Evolutionary conservation across 2,329 filamentous ascomycete genomes (phyloP).

Genomic region (Stagonosporopsis tanaceti): DNA sequence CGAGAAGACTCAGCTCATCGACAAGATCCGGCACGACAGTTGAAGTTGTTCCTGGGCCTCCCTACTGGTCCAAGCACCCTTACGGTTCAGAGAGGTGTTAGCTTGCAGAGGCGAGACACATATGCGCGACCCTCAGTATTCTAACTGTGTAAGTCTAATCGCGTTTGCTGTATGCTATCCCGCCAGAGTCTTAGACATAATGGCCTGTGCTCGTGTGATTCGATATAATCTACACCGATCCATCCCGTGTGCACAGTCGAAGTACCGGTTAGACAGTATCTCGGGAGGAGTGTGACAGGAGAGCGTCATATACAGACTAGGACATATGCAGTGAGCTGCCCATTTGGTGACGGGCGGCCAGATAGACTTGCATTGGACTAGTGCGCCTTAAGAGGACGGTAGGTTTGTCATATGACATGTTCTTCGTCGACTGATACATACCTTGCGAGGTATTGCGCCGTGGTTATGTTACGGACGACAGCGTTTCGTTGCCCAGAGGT

Average conservation of each 20-base stretch:
- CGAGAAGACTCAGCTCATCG: not conserved
- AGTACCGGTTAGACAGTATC: not conserved
- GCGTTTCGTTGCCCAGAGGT: not conserved
- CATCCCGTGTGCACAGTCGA: not conserved
- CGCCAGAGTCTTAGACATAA: not conserved
- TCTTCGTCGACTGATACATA: not conserved
- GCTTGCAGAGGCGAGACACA: not conserved
- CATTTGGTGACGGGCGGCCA: not conserved
- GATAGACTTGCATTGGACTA: not conserved
- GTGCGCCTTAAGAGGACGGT: not conserved
- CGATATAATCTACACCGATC: not conserved
- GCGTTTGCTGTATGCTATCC: not conserved
- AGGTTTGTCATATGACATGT: not conserved
- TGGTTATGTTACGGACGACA: not conserved
- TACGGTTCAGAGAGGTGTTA: not conserved
- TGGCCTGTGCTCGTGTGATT: not conserved
- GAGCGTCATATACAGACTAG: not conserved
- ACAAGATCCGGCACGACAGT: no score
- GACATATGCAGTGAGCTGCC: not conserved
- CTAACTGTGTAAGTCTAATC: not conserved
- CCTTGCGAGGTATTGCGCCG: not conserved
- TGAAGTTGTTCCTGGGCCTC: not conserved
- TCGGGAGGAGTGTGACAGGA: not conserved
- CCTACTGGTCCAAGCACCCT: not conserved
- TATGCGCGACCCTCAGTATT: not conserved